A percentile compares a stretch with the other conserved stretches of the same genome.
Conservation (phyloP, 1,139 yeast species). For the Taphrina wiesneri region DNA sequence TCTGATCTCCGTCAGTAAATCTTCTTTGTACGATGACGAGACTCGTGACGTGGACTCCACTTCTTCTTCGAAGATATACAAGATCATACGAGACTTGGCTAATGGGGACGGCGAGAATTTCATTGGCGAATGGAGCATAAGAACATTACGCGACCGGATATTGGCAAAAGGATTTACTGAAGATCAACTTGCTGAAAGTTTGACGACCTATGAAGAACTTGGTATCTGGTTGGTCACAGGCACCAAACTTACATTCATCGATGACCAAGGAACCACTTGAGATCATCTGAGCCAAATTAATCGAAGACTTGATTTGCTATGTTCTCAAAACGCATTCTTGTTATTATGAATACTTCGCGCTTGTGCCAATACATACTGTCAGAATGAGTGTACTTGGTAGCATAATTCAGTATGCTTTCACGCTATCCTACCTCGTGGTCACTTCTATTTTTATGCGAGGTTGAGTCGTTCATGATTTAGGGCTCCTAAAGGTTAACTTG, state of each 20-base stretch:
- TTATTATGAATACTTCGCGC: too few species aligned
- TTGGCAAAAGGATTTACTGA: conserved; percentile 82
- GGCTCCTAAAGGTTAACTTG: too few species aligned
- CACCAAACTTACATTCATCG: conserved; percentile 38
- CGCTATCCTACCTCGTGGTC: too few species aligned
- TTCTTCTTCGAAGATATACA: conserved; percentile 60
- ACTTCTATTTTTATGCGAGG: too few species aligned
- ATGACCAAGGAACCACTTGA: conserved; percentile 17
- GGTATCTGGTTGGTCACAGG: conserved; percentile 71
- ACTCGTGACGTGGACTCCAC: conserved; percentile 50
- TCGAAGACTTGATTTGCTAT: neutral
- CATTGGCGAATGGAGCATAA: conserved; percentile 55
- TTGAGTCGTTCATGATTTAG: too few species aligned
- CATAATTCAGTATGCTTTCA: too few species aligned
- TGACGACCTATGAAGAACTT: conserved; percentile 68
- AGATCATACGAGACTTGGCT: conserved; percentile 59
- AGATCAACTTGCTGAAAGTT: conserved; percentile 72
- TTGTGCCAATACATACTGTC: too few species aligned
- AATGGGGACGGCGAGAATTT: conserved; percentile 51
- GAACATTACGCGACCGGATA: conserved; percentile 64
- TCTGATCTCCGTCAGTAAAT: conserved; percentile 79
- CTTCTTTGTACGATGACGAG: conserved; percentile 58
- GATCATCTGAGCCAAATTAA: neutral
- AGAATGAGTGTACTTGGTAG: too few species aligned
- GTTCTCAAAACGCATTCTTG: too few species aligned